These are phyloP conservation scores for Puccinia hordei DNA, from an alignment of 1,284 basidiomycete species.

Conservation along the genomic window DNA sequence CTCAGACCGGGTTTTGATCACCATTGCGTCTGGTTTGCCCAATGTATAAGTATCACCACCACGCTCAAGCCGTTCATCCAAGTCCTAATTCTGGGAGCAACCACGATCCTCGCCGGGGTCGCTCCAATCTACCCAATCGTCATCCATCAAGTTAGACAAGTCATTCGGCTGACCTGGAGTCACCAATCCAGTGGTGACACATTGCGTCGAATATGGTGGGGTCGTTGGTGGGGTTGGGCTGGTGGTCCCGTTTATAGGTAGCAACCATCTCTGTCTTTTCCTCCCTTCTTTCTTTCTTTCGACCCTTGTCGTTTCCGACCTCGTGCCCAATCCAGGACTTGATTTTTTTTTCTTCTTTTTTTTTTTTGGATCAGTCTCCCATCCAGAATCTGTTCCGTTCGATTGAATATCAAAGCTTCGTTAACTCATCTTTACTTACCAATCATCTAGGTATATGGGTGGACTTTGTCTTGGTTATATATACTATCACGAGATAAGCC, in stretches of 20 bases:
- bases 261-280: neutral
- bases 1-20: slow-evolving; percentile 37
- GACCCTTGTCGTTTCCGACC: neutral
- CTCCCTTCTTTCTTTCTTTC: neutral
- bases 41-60: slow-evolving; percentile 27
- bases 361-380: neutral
- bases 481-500: slow-evolving; percentile 23
- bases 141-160: neutral
- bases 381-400: neutral
- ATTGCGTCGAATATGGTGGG: slow-evolving; percentile 35
- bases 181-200: slow-evolving; percentile 3
- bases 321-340: neutral
- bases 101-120: slow-evolving; percentile 9
- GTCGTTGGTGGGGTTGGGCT: slow-evolving; percentile 41
- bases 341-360: too few species aligned
- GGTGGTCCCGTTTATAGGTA: slow-evolving; percentile 39
- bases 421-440: neutral
- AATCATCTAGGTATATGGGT: slow-evolving; percentile 18
- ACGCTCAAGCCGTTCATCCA: slow-evolving; percentile 37
- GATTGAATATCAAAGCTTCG: neutral
- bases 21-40: slow-evolving; percentile 45
- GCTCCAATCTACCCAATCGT: slow-evolving; percentile 4
- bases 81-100: slow-evolving; percentile 1
- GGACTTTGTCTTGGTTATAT: slow-evolving; percentile 33
- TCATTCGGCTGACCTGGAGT: slow-evolving; percentile 35